Evolutionary conservation across 768 basidiomycete genomes (phyloP).

Genomic region (Podaxis carcinomalis): DNA sequence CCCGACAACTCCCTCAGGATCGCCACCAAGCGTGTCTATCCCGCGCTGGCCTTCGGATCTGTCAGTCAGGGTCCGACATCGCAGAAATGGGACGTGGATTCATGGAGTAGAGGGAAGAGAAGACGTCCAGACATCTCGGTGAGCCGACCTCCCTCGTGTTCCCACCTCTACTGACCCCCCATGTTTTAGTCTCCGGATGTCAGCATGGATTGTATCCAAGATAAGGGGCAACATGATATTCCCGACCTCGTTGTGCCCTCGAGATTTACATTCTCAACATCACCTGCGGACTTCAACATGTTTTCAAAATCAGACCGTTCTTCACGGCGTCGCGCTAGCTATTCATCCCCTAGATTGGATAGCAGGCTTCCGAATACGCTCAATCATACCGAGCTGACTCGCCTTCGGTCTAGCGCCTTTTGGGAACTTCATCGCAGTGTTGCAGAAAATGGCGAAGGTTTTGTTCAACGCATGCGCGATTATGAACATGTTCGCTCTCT

Average conservation of each 20-base stretch:
- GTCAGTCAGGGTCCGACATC: conserved; percentile 18
- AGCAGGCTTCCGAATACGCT: conserved; percentile 9
- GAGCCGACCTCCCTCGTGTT: neutral
- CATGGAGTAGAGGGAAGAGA: conserved; percentile 52
- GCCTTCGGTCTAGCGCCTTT: conserved; percentile 59
- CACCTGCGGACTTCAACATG: conserved; percentile 46
- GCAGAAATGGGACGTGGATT: conserved; percentile 49
- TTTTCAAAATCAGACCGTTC: conserved; percentile 24
- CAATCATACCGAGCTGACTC: conserved; percentile 18
- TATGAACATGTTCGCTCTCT: conserved; percentile 53
- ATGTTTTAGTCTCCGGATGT: neutral
- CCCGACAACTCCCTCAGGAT: conserved; percentile 35
- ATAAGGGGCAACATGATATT: conserved; percentile 23
- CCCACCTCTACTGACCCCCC: neutral
- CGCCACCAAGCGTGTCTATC: conserved; percentile 46
- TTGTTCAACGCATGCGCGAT: conserved; percentile 70
- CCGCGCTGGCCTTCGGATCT: conserved; percentile 31
- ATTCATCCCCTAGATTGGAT: conserved; percentile 10
- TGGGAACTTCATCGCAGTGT: conserved; percentile 61
- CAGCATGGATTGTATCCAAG: conserved; percentile 5
- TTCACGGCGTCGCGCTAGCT: conserved; percentile 3
- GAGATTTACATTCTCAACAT: conserved; percentile 36
- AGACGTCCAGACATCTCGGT: conserved; percentile 47
- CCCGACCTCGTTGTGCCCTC: conserved; percentile 15
- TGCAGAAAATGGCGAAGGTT: conserved; percentile 59